A percentile compares a stretch with the other conserved stretches of the same genome.
Evolutionary conservation across 2,329 filamentous ascomycete genomes (phyloP).

Genomic region (Fusarium sp.): DNA sequence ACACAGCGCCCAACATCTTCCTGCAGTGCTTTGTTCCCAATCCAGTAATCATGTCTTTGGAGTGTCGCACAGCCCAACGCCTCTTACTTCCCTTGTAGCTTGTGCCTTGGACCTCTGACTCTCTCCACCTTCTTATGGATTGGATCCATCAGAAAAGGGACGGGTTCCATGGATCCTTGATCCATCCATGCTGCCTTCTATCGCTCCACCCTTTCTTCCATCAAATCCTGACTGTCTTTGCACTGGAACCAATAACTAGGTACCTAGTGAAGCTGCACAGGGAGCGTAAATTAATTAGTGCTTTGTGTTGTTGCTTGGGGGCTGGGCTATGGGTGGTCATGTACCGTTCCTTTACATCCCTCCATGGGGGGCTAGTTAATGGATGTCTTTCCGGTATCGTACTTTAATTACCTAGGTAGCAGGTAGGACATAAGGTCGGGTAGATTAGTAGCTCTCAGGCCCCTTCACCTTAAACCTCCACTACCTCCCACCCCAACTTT

Average conservation of each 20-base stretch:
- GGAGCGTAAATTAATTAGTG: slow-evolving; percentile 43
- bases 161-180: slow-evolving; percentile 28
- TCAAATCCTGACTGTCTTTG: slow-evolving; percentile 31
- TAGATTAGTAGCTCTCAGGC: neutral
- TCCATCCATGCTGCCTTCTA: slow-evolving; percentile 20
- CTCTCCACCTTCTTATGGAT: slow-evolving; percentile 15
- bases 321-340: slow-evolving; percentile 13
- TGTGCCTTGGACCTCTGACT: neutral
- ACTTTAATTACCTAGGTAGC: neutral
- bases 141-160: slow-evolving; percentile 30
- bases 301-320: slow-evolving; percentile 35
- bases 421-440: neutral
- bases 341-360: slow-evolving; percentile 2
- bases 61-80: slow-evolving; percentile 8
- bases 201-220: slow-evolving; percentile 38
- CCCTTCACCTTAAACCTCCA: slow-evolving; percentile 28
- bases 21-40: neutral
- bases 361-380: slow-evolving; percentile 5
- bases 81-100: neutral
- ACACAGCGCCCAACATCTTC: neutral
- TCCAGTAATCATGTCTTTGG: neutral
- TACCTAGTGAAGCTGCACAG: slow-evolving; percentile 31
- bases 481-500: slow-evolving; percentile 20
- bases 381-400: neutral
- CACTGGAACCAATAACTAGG: slow-evolving; percentile 23